Percentiles rank a stretch among this genome's conserved stretches.
phyloP scores from a whole-genome alignment of 345 rosid genomes.

The Salix koriyanagi region DNA sequence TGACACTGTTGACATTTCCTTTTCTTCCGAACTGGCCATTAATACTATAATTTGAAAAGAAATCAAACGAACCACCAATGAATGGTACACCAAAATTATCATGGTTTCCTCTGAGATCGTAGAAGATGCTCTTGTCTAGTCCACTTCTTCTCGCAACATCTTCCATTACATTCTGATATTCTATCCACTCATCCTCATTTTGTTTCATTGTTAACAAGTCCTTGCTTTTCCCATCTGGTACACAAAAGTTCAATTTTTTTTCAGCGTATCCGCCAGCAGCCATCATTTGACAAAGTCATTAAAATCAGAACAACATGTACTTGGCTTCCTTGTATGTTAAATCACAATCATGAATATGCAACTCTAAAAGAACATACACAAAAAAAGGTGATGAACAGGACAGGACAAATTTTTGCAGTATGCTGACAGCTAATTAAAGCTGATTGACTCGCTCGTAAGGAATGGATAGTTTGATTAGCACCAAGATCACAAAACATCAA shows the following conservation, averaged over 20 bases:
- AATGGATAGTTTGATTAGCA: neutral
- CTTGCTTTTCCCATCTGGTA: conserved; percentile 83
- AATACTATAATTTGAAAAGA: conserved; percentile 79
- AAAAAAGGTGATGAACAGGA: neutral
- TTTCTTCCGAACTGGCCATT: conserved; percentile 62
- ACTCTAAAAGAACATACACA: neutral
- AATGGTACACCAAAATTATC: conserved; percentile 83
- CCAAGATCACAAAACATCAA: neutral
- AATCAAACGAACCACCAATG: conserved; percentile 62
- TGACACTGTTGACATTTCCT: conserved; percentile 52
- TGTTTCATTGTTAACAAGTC: conserved; percentile 80
- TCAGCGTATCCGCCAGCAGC: neutral
- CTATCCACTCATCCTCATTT: conserved; percentile 79
- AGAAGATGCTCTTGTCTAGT: conserved; percentile 63
- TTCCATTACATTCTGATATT: conserved; percentile 65
- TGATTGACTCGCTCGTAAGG: neutral
- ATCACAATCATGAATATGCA: neutral
- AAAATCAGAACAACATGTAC: neutral
- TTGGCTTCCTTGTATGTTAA: neutral
- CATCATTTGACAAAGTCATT: neutral
- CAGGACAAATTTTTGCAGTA: neutral
- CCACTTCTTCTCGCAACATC: conserved; percentile 64
- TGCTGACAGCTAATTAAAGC: neutral
- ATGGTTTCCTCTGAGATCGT: conserved; percentile 93
- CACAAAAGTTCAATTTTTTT: conserved; percentile 12